Evolutionary conservation across 371 early-diverging fungal species (phyloP), one percentile per base, ranked within the genome.

Genomic region (Mucor velutinosus): DNA sequence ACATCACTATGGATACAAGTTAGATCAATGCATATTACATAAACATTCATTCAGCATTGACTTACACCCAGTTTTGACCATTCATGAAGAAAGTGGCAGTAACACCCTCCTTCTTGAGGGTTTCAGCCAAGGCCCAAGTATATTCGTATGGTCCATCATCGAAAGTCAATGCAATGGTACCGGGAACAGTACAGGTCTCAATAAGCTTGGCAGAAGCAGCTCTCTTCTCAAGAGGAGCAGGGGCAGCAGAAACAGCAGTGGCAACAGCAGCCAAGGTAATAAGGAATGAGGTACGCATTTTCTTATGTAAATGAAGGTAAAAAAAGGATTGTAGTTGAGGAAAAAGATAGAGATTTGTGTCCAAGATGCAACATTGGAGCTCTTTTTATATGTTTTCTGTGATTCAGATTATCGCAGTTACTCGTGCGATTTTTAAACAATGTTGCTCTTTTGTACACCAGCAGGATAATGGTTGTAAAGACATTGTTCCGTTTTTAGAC

Each of bases 31-130:
- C 45, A 47, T 27, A n/a, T 33, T 41, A 58, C 35, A 10, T 27
- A 47, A 41, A 15, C 12, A 17, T 35, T 23, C 19, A 15, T n/a
- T 11, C 30, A 37, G 14, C n/a, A 41, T 37, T 3, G 7, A 67
- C 75, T 71, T 74, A 74, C 75, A 73, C 73, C 69, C 69, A 73
- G 27, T 73, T 73, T 14, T 75, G 56, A 21, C 90, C 91, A 65
- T 89, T 86, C 65, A 89, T 70, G 66, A 89, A 92, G 77, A 91
- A 91, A 10, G 92, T 92, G 6, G 83, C 90, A 56, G 77, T 83
- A 39, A 82, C 72, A 63, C 74, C 72, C 10, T 73, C 25, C 0
- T 37, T 39, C 29, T 75, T 72, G n/a, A 91, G 75, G 10, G 72
- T 66, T 43, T 83, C 80, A 19, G 91, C 75, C 17, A 90, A 67